phyloP scores from a whole-genome alignment of 306 rosid species.

The Cicer pinnatifidum region DNA sequence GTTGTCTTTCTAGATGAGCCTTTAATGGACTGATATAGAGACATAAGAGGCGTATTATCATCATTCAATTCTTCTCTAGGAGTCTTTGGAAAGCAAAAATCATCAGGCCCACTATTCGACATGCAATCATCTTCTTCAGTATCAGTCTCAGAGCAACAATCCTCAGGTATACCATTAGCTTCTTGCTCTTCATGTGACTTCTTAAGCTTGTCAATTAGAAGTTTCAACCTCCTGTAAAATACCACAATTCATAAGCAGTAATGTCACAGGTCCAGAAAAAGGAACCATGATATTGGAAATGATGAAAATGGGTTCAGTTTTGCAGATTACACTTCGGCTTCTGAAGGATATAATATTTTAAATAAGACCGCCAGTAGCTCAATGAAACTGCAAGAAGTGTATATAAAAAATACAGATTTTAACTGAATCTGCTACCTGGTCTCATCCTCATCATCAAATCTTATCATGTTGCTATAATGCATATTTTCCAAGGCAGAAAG shows the following conservation, averaged over 20 bases:
- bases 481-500: constrained; percentile 87
- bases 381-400: constrained; percentile 36
- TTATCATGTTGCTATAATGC: constrained; percentile 87
- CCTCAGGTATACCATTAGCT: constrained; percentile 50
- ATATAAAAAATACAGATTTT: constrained; percentile 32
- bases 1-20: constrained; percentile 53
- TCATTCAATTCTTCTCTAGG: constrained; percentile 57
- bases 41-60: constrained; percentile 57
- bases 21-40: constrained; percentile 54
- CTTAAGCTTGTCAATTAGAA: constrained; percentile 66
- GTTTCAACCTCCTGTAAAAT: constrained; percentile 73
- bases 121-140: constrained; percentile 59
- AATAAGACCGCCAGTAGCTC: constrained; percentile 26
- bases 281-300: constrained; percentile 23
- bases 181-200: constrained; percentile 49
- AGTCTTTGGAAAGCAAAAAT: constrained; percentile 51
- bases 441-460: constrained; percentile 78
- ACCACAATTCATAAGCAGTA: constrained; percentile 36
- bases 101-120: constrained; percentile 54
- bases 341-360: constrained; percentile 18
- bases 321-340: constrained; percentile 36
- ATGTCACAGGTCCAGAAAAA: constrained; percentile 32
- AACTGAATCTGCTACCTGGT: constrained; percentile 66
- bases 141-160: constrained; percentile 84
- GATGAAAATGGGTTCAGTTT: constrained; percentile 20